Percentiles rank a stretch among this genome's conserved stretches.
Conservation (phyloP, 768 basidiomycete species). For the Albatrellus ellisii region DNA sequence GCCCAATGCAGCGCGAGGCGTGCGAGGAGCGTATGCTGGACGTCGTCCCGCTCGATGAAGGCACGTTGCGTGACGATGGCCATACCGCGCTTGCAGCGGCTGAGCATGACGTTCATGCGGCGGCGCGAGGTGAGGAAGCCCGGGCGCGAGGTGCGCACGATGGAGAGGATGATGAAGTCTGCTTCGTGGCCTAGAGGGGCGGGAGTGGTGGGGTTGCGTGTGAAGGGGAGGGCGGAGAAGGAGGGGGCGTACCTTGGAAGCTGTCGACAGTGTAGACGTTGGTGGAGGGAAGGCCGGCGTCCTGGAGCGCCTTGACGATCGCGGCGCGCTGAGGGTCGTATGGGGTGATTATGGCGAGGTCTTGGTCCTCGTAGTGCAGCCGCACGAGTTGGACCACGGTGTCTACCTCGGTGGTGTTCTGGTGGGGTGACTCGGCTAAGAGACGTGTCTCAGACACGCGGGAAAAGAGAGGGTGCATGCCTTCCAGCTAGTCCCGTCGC, state of each 20-base stretch:
- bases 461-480: slow-evolving; percentile 16
- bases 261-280: slow-evolving; percentile 40
- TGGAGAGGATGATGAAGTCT: slow-evolving; percentile 33
- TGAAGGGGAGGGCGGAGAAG: not conserved
- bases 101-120: slow-evolving; percentile 41
- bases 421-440: not conserved
- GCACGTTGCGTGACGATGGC: not conserved
- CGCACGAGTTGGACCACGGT: slow-evolving; percentile 29
- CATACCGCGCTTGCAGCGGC: not conserved
- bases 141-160: slow-evolving; percentile 28
- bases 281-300: slow-evolving; percentile 21
- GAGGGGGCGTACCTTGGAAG: slow-evolving; percentile 30
- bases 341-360: slow-evolving; percentile 37
- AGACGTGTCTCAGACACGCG: not conserved
- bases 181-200: slow-evolving; percentile 32
- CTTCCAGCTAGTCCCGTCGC: slow-evolving; percentile 29
- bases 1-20: slow-evolving; percentile 20
- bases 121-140: slow-evolving; percentile 33
- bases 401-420: slow-evolving; percentile 32
- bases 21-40: slow-evolving; percentile 30
- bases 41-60: slow-evolving; percentile 10
- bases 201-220: not conserved
- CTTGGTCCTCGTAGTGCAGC: slow-evolving; percentile 23
- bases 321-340: slow-evolving; percentile 38
- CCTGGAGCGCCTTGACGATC: slow-evolving; percentile 25